Evolutionary conservation across 345 rosid species (phyloP).

Genomic region (Salix udensis): DNA sequence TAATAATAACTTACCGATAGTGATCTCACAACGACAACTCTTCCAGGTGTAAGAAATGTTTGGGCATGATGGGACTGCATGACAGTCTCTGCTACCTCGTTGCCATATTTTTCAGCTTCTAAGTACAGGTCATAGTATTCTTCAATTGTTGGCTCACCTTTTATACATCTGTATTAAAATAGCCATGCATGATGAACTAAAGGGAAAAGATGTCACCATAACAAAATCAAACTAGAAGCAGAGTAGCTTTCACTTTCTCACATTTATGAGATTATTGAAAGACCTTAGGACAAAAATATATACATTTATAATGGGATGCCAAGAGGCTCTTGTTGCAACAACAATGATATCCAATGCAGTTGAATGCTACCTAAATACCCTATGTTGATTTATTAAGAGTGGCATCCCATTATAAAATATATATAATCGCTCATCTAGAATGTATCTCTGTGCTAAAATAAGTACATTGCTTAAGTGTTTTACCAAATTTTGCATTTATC

Average conservation of each 20-base stretch:
- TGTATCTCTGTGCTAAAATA: no score
- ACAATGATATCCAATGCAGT: background rate
- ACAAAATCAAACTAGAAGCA: slow-evolving; percentile 2
- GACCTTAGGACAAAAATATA: background rate
- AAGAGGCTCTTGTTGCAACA: background rate
- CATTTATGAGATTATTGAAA: background rate
- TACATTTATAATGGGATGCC: no score
- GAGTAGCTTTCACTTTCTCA: background rate
- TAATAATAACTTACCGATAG: slow-evolving; percentile 52
- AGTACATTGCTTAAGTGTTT: background rate
- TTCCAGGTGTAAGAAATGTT: slow-evolving; percentile 53
- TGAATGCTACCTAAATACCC: background rate
- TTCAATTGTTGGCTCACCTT: slow-evolving; percentile 90
- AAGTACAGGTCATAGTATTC: slow-evolving; percentile 69
- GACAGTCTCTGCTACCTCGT: slow-evolving; percentile 56
- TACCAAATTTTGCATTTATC: background rate
- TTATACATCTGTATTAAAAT: slow-evolving; percentile 63
- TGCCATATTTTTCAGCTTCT: slow-evolving; percentile 49
- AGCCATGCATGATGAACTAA: slow-evolving; percentile 7
- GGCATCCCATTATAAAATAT: no score
- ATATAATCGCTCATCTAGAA: no score
- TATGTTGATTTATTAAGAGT: background rate
- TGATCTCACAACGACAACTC: slow-evolving; percentile 83
- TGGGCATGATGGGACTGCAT: slow-evolving; percentile 54
- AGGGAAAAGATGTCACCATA: background rate